phyloP scores from a whole-genome alignment of 495 filamentous ascomycete species.

The Penicillium turbatum region DNA sequence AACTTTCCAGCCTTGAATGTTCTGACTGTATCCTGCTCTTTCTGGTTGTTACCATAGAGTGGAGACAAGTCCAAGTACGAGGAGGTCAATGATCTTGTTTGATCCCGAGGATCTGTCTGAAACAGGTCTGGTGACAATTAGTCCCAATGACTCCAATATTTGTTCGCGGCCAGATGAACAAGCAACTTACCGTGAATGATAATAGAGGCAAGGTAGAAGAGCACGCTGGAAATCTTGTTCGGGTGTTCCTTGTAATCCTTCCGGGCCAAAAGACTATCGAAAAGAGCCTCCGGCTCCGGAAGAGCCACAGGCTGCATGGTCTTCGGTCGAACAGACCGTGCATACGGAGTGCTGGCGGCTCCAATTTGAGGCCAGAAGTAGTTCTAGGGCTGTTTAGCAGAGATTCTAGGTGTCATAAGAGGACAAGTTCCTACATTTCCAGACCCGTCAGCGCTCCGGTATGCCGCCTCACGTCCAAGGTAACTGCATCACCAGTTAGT shows the following conservation, averaged over 20 bases:
- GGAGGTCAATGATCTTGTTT: constrained; percentile 63
- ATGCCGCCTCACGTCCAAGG: constrained; percentile 50
- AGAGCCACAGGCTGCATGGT: constrained; percentile 58
- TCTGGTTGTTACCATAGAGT: constrained; percentile 77
- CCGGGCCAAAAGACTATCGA: constrained; percentile 68
- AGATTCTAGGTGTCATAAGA: background rate
- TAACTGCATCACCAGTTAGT: constrained; percentile 37
- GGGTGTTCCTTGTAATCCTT: constrained; percentile 61
- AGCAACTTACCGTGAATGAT: constrained; percentile 68
- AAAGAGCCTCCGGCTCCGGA: constrained; percentile 74
- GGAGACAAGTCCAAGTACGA: constrained; percentile 83
- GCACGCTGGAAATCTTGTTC: constrained; percentile 77
- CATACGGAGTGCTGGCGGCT: constrained; percentile 61
- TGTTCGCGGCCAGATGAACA: background rate
- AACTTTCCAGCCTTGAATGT: constrained; percentile 79
- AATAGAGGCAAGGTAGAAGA: constrained; percentile 86
- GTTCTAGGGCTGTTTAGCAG: constrained; percentile 36
- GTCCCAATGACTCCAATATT: background rate
- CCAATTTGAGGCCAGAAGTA: constrained; percentile 61
- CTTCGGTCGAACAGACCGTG: constrained; percentile 64
- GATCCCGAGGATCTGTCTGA: constrained; percentile 54
- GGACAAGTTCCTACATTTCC: constrained; percentile 47
- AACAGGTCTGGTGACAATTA: constrained; percentile 50
- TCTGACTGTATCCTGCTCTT: constrained; percentile 69
- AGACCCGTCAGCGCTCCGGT: constrained; percentile 66